These are phyloP conservation scores for Gentiana straminea DNA, from an alignment of 257 asterid genomes.

Conservation along the genomic window DNA sequence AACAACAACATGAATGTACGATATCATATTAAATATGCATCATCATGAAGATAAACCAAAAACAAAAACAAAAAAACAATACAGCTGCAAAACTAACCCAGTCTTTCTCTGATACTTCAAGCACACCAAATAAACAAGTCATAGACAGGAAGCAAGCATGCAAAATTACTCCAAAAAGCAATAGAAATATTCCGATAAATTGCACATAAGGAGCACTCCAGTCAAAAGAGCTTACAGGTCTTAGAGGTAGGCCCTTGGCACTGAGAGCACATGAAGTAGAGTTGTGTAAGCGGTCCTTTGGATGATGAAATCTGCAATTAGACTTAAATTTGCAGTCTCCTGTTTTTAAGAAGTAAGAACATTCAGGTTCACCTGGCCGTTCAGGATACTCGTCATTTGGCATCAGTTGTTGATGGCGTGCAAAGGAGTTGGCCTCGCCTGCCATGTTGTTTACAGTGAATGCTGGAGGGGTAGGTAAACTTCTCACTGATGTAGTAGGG, in stretches of 20 bases:
- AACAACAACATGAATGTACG: too few species aligned
- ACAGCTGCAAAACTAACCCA: neutral
- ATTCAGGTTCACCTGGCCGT: conserved; percentile 89
- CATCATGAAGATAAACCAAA: neutral
- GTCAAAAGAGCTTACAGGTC: conserved; percentile 67
- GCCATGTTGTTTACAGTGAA: conserved; percentile 48
- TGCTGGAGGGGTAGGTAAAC: conserved; percentile 92
- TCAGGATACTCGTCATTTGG: conserved; percentile 65
- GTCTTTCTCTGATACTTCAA: too few species aligned
- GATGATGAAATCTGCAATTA: conserved; percentile 88
- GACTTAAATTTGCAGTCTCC: conserved; percentile 86
- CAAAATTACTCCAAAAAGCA: too few species aligned
- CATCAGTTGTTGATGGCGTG: conserved; percentile 33
- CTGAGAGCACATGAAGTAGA: conserved; percentile 36
- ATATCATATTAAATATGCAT: neutral
- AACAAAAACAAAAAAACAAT: neutral
- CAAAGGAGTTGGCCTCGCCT: conserved; percentile 33
- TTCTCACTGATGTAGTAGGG: conserved; percentile 53
- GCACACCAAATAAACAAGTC: neutral
- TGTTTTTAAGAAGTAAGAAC: conserved; percentile 71
- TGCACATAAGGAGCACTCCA: neutral
- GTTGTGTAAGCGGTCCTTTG: conserved; percentile 40
- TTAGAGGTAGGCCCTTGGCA: conserved; percentile 88
- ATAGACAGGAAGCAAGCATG: too few species aligned
- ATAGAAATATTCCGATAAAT: too few species aligned